A percentile compares a stretch with the other conserved stretches of the same genome.
Conservation (phyloP, 768 basidiomycete genomes). For the Tricholoma terreum region DNA sequence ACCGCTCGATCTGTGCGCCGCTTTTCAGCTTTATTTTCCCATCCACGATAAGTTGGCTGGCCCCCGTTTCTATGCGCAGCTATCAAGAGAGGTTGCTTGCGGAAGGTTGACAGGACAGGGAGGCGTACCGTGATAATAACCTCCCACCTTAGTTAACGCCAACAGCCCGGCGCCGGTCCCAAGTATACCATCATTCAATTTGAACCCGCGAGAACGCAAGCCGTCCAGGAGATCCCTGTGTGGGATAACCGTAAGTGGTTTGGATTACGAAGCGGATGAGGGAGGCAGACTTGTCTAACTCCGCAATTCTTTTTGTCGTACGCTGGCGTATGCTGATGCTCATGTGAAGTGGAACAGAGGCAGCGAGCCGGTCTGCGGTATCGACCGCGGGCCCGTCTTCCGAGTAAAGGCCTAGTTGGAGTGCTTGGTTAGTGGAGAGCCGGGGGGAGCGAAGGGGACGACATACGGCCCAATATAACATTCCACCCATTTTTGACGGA, state of each 20-base stretch:
- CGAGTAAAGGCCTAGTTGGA: conserved; percentile 35
- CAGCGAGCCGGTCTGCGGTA: conserved; percentile 47
- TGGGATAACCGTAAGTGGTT: background rate
- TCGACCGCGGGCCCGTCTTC: conserved; percentile 49
- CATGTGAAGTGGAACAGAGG: conserved; percentile 42
- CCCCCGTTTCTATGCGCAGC: conserved; percentile 42
- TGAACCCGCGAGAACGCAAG: conserved; percentile 57
- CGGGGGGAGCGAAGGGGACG: background rate
- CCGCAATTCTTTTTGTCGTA: conserved; percentile 39
- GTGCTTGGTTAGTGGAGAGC: background rate
- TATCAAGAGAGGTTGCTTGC: background rate
- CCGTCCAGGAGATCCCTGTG: conserved; percentile 52
- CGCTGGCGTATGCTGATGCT: conserved; percentile 29
- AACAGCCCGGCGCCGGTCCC: conserved; percentile 49
- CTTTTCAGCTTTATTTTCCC: conserved; percentile 69
- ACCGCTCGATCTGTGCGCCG: conserved; percentile 41
- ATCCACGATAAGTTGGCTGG: conserved; percentile 53
- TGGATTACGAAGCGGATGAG: background rate
- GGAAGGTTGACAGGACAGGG: background rate
- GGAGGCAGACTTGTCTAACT: conserved; percentile 48
- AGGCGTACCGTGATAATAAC: conserved; percentile 62
- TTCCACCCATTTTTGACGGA: conserved; percentile 18
- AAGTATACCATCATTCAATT: conserved; percentile 46
- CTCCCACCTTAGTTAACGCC: conserved; percentile 49
- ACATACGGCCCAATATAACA: conserved; percentile 22